Percentiles rank a stretch among this genome's conserved stretches.
These are phyloP conservation scores for Aspergillus diversus DNA, from an alignment of 495 filamentous ascomycete genomes.

Conservation along the genomic window DNA sequence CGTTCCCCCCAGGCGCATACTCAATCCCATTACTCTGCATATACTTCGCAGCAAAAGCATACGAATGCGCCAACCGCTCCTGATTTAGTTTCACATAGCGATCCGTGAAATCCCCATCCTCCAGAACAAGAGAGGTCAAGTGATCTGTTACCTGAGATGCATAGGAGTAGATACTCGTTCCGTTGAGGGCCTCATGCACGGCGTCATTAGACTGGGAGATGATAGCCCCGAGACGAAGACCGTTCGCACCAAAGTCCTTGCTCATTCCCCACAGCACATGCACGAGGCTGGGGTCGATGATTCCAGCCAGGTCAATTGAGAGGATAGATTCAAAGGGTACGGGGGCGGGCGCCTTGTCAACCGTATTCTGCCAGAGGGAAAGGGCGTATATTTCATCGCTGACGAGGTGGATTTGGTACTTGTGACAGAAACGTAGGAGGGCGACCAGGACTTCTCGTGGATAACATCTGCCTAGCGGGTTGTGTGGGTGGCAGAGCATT, in stretches of 20 bases:
- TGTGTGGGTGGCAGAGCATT: conserved; percentile 64
- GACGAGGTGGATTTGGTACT: conserved; percentile 60
- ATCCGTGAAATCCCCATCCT: conserved; percentile 49
- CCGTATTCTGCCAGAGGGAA: conserved; percentile 49
- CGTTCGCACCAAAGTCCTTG: conserved; percentile 63
- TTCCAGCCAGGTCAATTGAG: conserved; percentile 46
- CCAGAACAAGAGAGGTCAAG: conserved; percentile 48
- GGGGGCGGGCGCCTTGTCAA: conserved; percentile 28
- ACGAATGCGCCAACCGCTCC: conserved; percentile 37
- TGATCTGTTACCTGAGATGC: conserved; percentile 49
- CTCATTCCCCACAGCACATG: conserved; percentile 66
- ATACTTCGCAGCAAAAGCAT: conserved; percentile 38
- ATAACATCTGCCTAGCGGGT: conserved; percentile 64
- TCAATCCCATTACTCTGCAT: conserved; percentile 43
- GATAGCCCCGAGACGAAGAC: conserved; percentile 58
- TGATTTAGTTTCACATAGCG: conserved; percentile 48
- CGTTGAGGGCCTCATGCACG: conserved; percentile 43
- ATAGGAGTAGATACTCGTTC: conserved; percentile 47
- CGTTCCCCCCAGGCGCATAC: conserved; percentile 45
- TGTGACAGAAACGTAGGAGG: conserved; percentile 56
- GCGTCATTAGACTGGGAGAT: conserved; percentile 50
- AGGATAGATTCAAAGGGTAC: conserved; percentile 56
- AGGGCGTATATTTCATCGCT: conserved; percentile 68
- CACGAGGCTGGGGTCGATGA: conserved; percentile 54
- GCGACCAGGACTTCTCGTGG: conserved; percentile 46